Evolutionary conservation across 1,284 basidiomycete species (phyloP), one percentile per base, ranked within the genome.

Genomic region (Moesziomyces sp.): DNA sequence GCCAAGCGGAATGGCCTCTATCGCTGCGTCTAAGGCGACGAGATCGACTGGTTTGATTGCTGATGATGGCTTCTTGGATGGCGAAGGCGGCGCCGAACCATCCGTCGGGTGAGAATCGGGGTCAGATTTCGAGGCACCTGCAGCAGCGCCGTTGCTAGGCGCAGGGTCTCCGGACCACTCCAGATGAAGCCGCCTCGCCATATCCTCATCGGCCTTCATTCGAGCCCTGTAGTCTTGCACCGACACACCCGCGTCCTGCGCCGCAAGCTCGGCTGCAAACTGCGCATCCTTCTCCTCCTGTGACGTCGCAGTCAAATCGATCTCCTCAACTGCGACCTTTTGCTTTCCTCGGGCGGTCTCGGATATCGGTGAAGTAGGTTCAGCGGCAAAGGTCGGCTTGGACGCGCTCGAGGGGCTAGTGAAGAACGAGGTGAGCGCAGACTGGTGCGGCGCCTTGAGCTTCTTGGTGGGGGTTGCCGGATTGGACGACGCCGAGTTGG

Each of bases 1-100:
- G 38, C 77, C 74, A 34, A 86, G 77, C 5, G 60, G 55, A 3
- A 82, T 76, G 6, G 69, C 63, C 19, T 69, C 61, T 38, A 82
- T 76, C 8, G 71, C 52, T 23, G 62, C 67, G 35, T 82, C 79
- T 13, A 81, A 35, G 1, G 67, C 73, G 1, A 47, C 68, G 8
- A 78, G 48, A 38, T 81, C 71, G 21, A 75, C 59, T 0, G 59
- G 46, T 24, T 48, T 67, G 11, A 59, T 43, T 24, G 19, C 54
- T 1, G 42, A 13, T 7, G 35, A 3, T 3, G 49, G 40, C 21
- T 23, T 51, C 45, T 62, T 62, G 53, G 19, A 34, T 26, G 55
- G 61, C 7, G 49, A 46, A 8, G 54, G n/a, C 8, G 46, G 44
- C 26, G 49, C 24, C 13, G 50, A 16, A 9, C 21, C 16, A 11